Evolutionary conservation across 352 stramenopile genomes (phyloP).

Genomic region (Phytopythium boreale): DNA sequence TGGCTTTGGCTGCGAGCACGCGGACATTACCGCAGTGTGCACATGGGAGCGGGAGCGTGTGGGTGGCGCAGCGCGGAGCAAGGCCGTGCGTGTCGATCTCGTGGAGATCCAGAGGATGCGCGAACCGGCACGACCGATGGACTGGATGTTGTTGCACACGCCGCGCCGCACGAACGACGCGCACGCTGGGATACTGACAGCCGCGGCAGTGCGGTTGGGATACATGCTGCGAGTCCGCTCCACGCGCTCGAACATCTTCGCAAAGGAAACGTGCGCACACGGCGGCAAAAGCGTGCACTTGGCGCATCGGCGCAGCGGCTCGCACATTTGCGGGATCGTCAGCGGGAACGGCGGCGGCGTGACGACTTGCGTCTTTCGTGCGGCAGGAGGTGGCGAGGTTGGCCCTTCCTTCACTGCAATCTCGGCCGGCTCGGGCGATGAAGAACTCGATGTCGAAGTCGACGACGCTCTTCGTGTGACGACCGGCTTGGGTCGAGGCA

Average conservation of each 20-base stretch:
- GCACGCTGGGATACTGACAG: conserved; percentile 24
- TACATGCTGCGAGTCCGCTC: conserved; percentile 46
- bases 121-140: conserved; percentile 62
- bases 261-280: conserved; percentile 48
- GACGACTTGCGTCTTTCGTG: not conserved
- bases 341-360: conserved; percentile 38
- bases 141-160: conserved; percentile 58
- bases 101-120: conserved; percentile 48
- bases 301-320: conserved; percentile 52
- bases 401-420: not conserved
- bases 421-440: not conserved
- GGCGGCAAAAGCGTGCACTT: conserved; percentile 68
- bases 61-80: conserved; percentile 32
- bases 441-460: not conserved
- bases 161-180: conserved; percentile 44
- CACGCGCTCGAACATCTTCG: conserved; percentile 44
- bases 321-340: conserved; percentile 54
- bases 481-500: not conserved
- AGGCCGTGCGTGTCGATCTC: conserved; percentile 45
- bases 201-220: conserved; percentile 8
- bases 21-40: conserved; percentile 49
- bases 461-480: not conserved
- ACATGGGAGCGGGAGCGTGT: conserved; percentile 61
- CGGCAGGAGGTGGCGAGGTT: not conserved
- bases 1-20: conserved; percentile 18